Evolutionary conservation across 1,284 basidiomycete genomes (phyloP), one percentile per base, ranked within the genome.

Genomic region (Cutaneotrichosporon mucoides): DNA sequence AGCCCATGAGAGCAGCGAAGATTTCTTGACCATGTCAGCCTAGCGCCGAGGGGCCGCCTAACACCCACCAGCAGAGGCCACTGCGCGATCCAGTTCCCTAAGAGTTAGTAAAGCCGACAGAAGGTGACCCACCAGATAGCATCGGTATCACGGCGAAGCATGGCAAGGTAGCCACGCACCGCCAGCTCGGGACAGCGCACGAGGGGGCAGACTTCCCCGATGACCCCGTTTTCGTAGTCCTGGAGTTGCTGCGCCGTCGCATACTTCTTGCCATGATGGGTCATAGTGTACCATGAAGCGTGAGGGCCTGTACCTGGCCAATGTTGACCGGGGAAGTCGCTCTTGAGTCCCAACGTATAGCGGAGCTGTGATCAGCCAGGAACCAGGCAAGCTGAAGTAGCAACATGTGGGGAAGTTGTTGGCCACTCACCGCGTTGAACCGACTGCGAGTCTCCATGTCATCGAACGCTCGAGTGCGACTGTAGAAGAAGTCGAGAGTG

Each of bases 81-180:
- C 49, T 66, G 72, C 72, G 1, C 67, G 65, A 24, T 56, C 65
- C 11, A 68, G 56, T 43, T 72, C 66, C 73, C 75, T 76, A 48
- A 6, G 8, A 48, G 69, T 50, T 65, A 55, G 56, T 3, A 24
- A 24, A 24, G 24, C 3, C n/a, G n/a, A n/a, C n/a, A n/a, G n/a
- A n/a, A n/a, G n/a, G 13, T 1, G 44, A 42, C 64, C 33, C 40
- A 65, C 64, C 61, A 63, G 3, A 56, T 42, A 3, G 54, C 52
- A 4, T 72, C 71, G 0, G 67, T 63, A 48, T 72, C 68, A 15
- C 63, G 65, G 10, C 71, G 57, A 4, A 70, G 70, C 3, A 72
- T 60, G 16, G 71, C 69, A n/a, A 76, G 61, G 44, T 74, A 66
- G 3, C 72, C 68, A 11, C 75, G 68, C 0, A 74, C 63, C n/a